Conservation (phyloP, 257 asterid species). For the Solanum rostratum region DNA sequence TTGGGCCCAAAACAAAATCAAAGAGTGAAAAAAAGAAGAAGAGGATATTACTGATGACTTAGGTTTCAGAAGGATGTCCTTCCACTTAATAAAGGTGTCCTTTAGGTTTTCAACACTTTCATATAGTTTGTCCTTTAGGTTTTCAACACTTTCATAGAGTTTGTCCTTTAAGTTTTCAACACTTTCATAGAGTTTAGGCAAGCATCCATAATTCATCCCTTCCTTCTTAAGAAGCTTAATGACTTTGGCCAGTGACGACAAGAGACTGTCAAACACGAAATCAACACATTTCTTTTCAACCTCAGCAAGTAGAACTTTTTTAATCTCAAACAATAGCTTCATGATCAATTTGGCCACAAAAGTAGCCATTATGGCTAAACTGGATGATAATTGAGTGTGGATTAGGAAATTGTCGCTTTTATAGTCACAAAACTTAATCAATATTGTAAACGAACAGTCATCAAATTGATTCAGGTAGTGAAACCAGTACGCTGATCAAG, state of each 20-base stretch:
- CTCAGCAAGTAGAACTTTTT: not conserved
- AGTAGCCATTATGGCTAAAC: not conserved
- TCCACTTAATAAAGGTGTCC: not conserved
- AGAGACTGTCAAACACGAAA: not conserved
- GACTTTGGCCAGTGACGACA: not conserved
- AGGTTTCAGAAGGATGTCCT: not conserved
- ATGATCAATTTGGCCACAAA: not conserved
- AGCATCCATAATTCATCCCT: not conserved
- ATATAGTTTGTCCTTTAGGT: too few relatives aligned
- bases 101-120: not conserved
- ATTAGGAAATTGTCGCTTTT: not conserved
- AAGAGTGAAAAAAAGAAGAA: not conserved
- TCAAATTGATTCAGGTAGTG: not conserved
- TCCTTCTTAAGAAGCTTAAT: not conserved
- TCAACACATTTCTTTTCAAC: not conserved
- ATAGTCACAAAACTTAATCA: too few relatives aligned
- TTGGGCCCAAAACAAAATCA: not conserved
- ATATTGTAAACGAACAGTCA: not conserved
- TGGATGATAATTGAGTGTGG: not conserved
- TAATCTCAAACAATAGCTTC: not conserved
- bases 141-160: not conserved
- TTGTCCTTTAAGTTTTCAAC: not conserved
- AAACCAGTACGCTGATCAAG: not conserved
- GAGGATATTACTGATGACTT: not conserved
- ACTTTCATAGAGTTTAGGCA: not conserved